Conservation (phyloP, 768 basidiomycete species). For the Pleurotus ostreatus region DNA sequence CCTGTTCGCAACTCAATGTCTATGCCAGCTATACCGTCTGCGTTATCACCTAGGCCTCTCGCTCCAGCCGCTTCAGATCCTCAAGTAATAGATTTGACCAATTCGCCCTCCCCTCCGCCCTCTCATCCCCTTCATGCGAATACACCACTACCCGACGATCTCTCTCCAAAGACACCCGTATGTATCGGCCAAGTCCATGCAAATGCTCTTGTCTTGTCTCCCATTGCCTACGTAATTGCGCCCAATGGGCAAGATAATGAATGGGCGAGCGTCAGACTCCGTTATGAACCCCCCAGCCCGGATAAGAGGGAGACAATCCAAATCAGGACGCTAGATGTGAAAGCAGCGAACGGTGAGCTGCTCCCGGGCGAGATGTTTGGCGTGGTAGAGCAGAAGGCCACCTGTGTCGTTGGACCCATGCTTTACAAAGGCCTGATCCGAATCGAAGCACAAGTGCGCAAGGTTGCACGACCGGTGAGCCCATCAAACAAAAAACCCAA, state of each 20-base stretch:
- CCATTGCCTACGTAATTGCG: constrained; percentile 62
- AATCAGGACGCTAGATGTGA: constrained; percentile 60
- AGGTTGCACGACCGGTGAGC: constrained; percentile 60
- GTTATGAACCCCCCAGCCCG: constrained; percentile 59
- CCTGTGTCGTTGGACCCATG: constrained; percentile 76
- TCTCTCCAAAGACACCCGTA: constrained; percentile 78
- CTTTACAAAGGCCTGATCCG: constrained; percentile 80
- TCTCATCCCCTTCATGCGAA: constrained; percentile 22
- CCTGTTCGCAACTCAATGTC: constrained; percentile 17
- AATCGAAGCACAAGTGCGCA: constrained; percentile 71
- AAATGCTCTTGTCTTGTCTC: constrained; percentile 84
- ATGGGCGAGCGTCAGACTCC: constrained; percentile 67
- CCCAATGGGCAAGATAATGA: constrained; percentile 41
- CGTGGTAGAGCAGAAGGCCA: constrained; percentile 84
- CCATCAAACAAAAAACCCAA: not conserved
- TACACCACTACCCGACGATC: constrained; percentile 44
- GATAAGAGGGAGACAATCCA: constrained; percentile 70
- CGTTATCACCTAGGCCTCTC: constrained; percentile 19
- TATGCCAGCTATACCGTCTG: constrained; percentile 19
- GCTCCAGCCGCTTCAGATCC: constrained; percentile 24
- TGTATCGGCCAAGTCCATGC: constrained; percentile 85
- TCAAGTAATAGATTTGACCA: constrained; percentile 75
- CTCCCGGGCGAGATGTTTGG: constrained; percentile 67
- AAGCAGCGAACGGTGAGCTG: constrained; percentile 48
- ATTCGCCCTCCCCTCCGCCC: constrained; percentile 55